Base-by-base conservation (phyloP, 257 asterid species). In the Solanum appendiculatum region DNA sequence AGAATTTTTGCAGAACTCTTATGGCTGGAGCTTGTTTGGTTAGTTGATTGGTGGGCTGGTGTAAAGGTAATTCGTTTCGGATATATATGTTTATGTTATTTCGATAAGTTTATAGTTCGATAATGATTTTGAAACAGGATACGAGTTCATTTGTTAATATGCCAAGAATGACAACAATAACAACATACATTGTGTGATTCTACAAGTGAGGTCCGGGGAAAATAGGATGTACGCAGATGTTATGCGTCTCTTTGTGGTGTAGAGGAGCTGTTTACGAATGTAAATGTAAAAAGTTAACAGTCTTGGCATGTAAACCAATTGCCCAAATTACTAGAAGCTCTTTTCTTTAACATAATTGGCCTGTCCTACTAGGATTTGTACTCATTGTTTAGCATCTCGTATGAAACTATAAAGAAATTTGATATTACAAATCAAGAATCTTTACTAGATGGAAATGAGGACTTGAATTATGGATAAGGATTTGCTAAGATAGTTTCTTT, bases 1-100 rank as follows among this genome's bases (percentile, higher is more conserved):
- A 87, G 96, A 87, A 92, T 89, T 91, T 89, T 95, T 58, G 97
- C 95, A 1, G 98, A 97, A 70, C 92, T 94, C 25, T 56, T 97
- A 87, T 97, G 99, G 99, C 93, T 97, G 87, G 99, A 97, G 94
- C 98, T 95, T 18, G 95, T 97, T 37, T 97, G 99, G 99, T 89
- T 97, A 69, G 89, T 95, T 66, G 98, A 97, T 89, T 95, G 99
- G 99, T 95, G 98, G 99, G 99, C 98, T 82, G 93, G 93, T 60
- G 95, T 97, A 58, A 93, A 97, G 99, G 99, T 97, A 91, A 85
- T 74, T 27, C 29, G 7, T 58, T 51, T 78, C 0, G 9, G 27
- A 44, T 78, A 27, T 46, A 27, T 73, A 73, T 33, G 13, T 40
- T 0, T 37, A 10, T 34, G 46, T 36, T 73, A 69, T 69, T 69